Evolutionary conservation across 2,329 filamentous ascomycete species (phyloP).

Genomic region (Colletotrichum lini): DNA sequence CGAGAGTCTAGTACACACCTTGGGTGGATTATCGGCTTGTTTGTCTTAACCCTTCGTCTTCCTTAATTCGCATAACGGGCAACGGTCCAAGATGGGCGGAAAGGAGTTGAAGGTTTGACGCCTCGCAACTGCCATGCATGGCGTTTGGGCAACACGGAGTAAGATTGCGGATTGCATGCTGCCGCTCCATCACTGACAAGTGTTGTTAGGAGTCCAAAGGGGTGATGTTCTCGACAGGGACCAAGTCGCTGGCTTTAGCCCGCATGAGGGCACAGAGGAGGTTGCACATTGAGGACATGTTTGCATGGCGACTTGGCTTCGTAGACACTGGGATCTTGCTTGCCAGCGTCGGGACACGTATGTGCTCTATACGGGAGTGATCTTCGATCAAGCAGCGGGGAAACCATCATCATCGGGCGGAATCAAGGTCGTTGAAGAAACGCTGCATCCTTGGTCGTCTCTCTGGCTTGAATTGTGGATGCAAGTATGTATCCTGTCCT

Average conservation of each 20-base stretch:
- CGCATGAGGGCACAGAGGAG: constrained; percentile 2
- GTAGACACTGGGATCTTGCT: constrained; percentile 28
- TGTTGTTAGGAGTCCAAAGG: constrained; percentile 15
- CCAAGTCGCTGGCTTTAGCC: neutral
- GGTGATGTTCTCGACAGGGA: constrained; percentile 12
- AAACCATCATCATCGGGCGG: neutral
- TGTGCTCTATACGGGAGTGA: constrained; percentile 12
- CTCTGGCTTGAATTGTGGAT: neutral
- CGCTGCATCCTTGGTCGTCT: constrained; percentile 18
- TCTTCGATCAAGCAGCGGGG: neutral
- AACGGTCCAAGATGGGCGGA: neutral
- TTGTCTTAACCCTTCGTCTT: neutral
- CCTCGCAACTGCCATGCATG: constrained; percentile 19
- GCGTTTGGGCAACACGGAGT: constrained; percentile 18
- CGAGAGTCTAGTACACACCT: neutral
- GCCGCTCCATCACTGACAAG: constrained; percentile 10
- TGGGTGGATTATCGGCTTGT: neutral
- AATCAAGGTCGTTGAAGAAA: constrained; percentile 12
- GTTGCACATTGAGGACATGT: neutral
- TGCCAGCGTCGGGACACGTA: constrained; percentile 28
- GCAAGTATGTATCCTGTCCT: neutral
- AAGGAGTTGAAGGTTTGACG: constrained; percentile 2
- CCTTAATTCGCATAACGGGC: neutral
- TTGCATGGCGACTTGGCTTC: constrained; percentile 1
- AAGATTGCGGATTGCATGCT: constrained; percentile 24